Conservation (phyloP, 495 filamentous ascomycete species). For the Penicillium waksmanii region DNA sequence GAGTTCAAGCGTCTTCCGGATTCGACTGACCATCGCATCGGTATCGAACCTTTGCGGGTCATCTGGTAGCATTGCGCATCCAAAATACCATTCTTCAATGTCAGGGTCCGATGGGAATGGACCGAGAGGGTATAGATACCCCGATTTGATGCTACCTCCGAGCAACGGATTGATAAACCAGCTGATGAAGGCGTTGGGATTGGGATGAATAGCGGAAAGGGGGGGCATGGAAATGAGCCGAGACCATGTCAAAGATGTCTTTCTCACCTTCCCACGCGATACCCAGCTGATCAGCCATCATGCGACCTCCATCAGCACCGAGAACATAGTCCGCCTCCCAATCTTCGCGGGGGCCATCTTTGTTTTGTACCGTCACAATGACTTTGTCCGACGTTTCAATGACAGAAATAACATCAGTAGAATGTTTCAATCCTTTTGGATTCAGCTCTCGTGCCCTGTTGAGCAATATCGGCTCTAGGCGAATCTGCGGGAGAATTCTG, state of each 20-base stretch:
- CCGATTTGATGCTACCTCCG: conserved; percentile 24
- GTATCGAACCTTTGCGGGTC: conserved; percentile 24
- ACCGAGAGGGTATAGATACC: conserved; percentile 25
- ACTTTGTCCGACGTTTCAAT: conserved; percentile 11
- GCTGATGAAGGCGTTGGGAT: conserved; percentile 29
- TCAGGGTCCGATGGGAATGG: conserved; percentile 21
- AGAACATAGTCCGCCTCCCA: conserved; percentile 19
- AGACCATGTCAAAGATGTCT: conserved; percentile 30
- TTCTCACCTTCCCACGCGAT: conserved; percentile 19
- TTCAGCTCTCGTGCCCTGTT: conserved; percentile 19
- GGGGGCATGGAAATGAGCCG: conserved; percentile 26
- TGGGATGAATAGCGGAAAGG: conserved; percentile 24
- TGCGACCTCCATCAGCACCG: conserved; percentile 22
- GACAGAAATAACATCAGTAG: conserved; percentile 12
- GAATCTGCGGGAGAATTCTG: conserved; percentile 21
- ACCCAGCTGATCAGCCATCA: conserved; percentile 15
- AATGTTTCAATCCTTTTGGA: conserved; percentile 18
- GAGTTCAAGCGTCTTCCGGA: conserved; percentile 20
- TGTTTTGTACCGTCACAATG: conserved; percentile 1
- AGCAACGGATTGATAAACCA: conserved; percentile 25
- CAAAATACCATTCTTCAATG: conserved; percentile 31
- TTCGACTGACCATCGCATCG: conserved; percentile 19
- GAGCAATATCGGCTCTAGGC: conserved; percentile 25
- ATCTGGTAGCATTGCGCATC: conserved; percentile 22
- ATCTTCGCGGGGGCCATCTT: neutral